Conservation (phyloP, 768 basidiomycete species). For the Phanerochaete carnosa region DNA sequence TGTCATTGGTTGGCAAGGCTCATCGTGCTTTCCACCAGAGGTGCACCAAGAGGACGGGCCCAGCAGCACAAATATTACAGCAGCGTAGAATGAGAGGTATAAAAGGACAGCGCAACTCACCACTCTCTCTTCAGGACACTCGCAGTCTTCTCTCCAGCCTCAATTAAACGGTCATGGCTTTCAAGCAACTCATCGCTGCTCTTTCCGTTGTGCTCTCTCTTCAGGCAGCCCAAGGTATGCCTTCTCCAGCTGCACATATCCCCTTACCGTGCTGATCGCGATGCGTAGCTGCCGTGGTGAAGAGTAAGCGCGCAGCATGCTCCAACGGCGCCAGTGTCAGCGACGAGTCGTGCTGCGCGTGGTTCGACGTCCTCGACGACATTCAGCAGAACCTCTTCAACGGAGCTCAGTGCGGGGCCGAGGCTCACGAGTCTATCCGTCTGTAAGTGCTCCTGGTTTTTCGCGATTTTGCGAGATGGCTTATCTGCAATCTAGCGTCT, state of each 20-base stretch:
- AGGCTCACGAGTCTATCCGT: slow-evolving; percentile 24
- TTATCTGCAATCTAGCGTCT: slow-evolving; percentile 3
- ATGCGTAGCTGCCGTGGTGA: slow-evolving; percentile 16
- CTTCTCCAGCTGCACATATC: background rate
- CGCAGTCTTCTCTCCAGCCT: background rate
- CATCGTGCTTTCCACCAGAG: background rate
- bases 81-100: background rate
- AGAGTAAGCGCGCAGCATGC: slow-evolving; percentile 20
- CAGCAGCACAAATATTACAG: background rate
- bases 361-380: slow-evolving; percentile 27
- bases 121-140: background rate
- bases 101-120: background rate
- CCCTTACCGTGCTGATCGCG: background rate
- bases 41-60: background rate
- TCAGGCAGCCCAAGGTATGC: background rate
- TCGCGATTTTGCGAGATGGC: background rate
- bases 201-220: background rate
- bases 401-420: slow-evolving; percentile 26
- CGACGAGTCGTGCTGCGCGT: slow-evolving; percentile 28
- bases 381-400: slow-evolving; percentile 25
- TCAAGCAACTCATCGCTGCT: slow-evolving; percentile 4
- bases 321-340: slow-evolving; percentile 26
- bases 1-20: background rate
- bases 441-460: slow-evolving; percentile 6
- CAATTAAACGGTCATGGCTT: background rate